Evolutionary conservation across 2,329 filamentous ascomycete species (phyloP).

Genomic region (Berkeleyomyces basicola): DNA sequence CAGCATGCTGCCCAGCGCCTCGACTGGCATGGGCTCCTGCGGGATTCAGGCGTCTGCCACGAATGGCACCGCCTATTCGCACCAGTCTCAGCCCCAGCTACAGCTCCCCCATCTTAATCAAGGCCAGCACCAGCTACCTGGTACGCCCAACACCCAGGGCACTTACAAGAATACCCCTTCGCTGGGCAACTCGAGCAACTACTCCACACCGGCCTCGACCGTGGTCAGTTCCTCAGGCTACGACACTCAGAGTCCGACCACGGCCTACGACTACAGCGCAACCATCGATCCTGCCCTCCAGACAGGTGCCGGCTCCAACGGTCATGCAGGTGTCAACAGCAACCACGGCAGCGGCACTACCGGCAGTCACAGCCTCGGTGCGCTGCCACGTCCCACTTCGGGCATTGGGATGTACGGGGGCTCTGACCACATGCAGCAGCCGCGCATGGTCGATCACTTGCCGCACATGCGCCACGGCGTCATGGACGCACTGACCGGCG

Average conservation of each 20-base stretch:
- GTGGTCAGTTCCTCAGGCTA: constrained; percentile 9
- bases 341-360: neutral
- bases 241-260: constrained; percentile 9
- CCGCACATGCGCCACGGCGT: constrained; percentile 9
- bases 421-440: constrained; percentile 6
- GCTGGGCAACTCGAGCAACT: constrained; percentile 7
- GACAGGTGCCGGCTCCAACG: constrained; percentile 1
- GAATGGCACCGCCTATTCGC: neutral
- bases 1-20: neutral
- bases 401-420: neutral
- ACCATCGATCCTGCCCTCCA: constrained; percentile 50
- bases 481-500: neutral
- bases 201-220: constrained; percentile 11
- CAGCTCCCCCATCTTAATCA: neutral
- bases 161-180: constrained; percentile 9
- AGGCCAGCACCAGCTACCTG: constrained; percentile 6
- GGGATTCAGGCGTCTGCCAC: neutral
- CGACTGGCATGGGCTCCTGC: neutral
- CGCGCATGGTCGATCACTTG: constrained; percentile 8
- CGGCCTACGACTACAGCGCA: constrained; percentile 34
- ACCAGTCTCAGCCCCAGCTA: neutral
- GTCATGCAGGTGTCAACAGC: neutral
- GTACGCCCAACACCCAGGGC: constrained; percentile 3
- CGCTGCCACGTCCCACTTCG: neutral
- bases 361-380: neutral